These are phyloP conservation scores for Flaveria robusta DNA, from an alignment of 129 eudicot species.

Conservation along the genomic window DNA sequence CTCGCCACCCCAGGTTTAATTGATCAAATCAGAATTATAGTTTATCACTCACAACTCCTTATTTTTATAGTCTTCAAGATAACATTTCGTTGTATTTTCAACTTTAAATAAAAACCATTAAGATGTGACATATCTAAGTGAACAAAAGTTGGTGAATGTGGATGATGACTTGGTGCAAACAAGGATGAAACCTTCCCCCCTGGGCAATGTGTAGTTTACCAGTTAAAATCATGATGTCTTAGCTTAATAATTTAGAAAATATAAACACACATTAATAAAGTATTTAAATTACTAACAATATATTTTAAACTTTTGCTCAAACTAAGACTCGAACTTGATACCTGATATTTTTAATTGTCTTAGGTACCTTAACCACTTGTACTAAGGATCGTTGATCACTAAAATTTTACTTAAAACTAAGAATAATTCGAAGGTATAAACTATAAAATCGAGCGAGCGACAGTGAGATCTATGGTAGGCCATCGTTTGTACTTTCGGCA, in stretches of 20 bases:
- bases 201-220: neutral
- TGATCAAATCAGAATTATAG: too few relatives aligned
- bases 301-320: too few relatives aligned
- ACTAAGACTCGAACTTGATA: neutral
- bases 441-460: neutral
- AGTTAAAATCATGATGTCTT: neutral
- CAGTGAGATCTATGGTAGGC: constrained; percentile 18
- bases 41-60: too few relatives aligned
- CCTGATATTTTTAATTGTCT: too few relatives aligned
- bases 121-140: neutral
- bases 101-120: neutral
- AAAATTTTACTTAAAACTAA: neutral
- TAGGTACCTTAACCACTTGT: too few relatives aligned
- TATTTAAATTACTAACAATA: neutral
- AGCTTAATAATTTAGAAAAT: neutral
- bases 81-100: neutral
- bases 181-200: neutral
- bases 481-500: constrained; percentile 21
- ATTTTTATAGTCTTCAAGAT: too few relatives aligned
- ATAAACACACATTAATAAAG: neutral
- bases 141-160: neutral
- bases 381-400: too few relatives aligned
- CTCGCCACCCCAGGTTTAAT: too few relatives aligned
- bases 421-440: neutral
- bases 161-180: neutral